phyloP scores from a whole-genome alignment of 2,329 filamentous ascomycete genomes.

The Helminthosporium solani region DNA sequence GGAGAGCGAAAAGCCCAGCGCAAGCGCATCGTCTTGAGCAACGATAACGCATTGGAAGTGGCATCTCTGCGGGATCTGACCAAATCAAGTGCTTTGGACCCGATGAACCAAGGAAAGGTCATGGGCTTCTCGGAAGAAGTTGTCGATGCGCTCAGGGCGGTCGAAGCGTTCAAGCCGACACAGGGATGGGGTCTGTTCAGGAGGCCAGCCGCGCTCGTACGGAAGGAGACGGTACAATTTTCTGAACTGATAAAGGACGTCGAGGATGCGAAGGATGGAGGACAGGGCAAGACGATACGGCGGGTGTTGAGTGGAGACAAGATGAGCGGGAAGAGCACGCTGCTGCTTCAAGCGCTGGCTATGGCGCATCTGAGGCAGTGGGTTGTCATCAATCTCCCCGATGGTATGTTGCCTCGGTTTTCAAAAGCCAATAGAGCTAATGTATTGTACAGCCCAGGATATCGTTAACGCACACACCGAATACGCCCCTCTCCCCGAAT shows the following conservation, averaged over 20 bases:
- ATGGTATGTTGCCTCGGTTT: slow-evolving; percentile 60
- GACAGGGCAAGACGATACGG: slow-evolving; percentile 57
- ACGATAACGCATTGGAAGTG: slow-evolving; percentile 86
- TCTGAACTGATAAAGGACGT: slow-evolving; percentile 50
- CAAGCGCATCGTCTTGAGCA: slow-evolving; percentile 88
- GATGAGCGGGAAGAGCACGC: slow-evolving; percentile 81
- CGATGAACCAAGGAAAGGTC: slow-evolving; percentile 61
- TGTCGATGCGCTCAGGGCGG: slow-evolving; percentile 77
- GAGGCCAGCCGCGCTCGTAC: slow-evolving; percentile 74
- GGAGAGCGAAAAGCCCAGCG: slow-evolving; percentile 86
- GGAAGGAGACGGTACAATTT: slow-evolving; percentile 74
- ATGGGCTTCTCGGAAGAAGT: slow-evolving; percentile 67
- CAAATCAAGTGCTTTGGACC: slow-evolving; percentile 48
- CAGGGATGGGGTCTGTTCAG: slow-evolving; percentile 89
- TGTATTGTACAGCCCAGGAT: slow-evolving; percentile 65
- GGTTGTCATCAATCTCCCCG: slow-evolving; percentile 86
- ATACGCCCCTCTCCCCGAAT: slow-evolving; percentile 68
- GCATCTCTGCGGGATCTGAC: slow-evolving; percentile 65
- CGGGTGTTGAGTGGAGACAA: slow-evolving; percentile 72
- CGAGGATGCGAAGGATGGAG: slow-evolving; percentile 57
- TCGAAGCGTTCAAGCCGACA: slow-evolving; percentile 85
- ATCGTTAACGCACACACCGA: slow-evolving; percentile 77
- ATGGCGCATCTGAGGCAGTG: slow-evolving; percentile 80
- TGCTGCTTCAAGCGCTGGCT: slow-evolving; percentile 79
- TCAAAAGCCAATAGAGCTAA: neutral